Percentiles rank a stretch among this genome's conserved stretches.
Conservation (phyloP, 2,329 filamentous ascomycete genomes). For the Pseudovirgaria hyperparasitica region DNA sequence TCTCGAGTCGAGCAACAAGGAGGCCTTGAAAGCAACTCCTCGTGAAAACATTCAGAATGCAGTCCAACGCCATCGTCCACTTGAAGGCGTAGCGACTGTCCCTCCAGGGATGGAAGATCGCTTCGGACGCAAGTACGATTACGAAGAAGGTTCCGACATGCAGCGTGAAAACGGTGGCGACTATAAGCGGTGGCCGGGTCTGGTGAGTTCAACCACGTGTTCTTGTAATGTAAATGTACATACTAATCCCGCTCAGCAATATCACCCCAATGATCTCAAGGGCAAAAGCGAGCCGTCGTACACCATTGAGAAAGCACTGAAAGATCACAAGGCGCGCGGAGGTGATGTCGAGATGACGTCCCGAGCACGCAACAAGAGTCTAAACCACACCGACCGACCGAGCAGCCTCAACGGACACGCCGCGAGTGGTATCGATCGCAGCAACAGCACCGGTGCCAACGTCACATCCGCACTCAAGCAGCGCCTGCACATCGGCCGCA, state of each 20-base stretch:
- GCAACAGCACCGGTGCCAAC: slow-evolving; percentile 24
- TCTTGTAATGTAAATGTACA: background rate
- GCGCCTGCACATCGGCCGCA: too few relatives aligned
- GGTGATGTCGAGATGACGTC: slow-evolving; percentile 31
- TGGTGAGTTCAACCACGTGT: slow-evolving; percentile 44
- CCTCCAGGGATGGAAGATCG: slow-evolving; percentile 59
- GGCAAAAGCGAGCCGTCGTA: slow-evolving; percentile 71
- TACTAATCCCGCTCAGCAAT: slow-evolving; percentile 30
- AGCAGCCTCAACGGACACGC: slow-evolving; percentile 16
- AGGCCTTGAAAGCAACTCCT: slow-evolving; percentile 72
- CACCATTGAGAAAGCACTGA: slow-evolving; percentile 54
- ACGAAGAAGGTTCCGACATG: slow-evolving; percentile 76
- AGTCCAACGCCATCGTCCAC: slow-evolving; percentile 57
- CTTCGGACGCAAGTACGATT: slow-evolving; percentile 58
- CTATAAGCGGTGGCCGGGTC: slow-evolving; percentile 62
- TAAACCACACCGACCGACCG: slow-evolving; percentile 19
- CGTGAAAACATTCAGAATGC: slow-evolving; percentile 64
- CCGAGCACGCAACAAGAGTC: slow-evolving; percentile 23
- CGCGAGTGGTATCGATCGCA: slow-evolving; percentile 16
- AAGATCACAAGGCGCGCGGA: slow-evolving; percentile 40
- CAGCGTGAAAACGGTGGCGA: slow-evolving; percentile 72
- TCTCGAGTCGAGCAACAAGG: slow-evolving; percentile 56
- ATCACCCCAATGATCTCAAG: slow-evolving; percentile 65
- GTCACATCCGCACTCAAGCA: slow-evolving; percentile 30
- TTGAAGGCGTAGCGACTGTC: slow-evolving; percentile 69